Evolutionary conservation across 805 yeast species (phyloP).

Genomic region (Kregervanrija fluxuum): DNA sequence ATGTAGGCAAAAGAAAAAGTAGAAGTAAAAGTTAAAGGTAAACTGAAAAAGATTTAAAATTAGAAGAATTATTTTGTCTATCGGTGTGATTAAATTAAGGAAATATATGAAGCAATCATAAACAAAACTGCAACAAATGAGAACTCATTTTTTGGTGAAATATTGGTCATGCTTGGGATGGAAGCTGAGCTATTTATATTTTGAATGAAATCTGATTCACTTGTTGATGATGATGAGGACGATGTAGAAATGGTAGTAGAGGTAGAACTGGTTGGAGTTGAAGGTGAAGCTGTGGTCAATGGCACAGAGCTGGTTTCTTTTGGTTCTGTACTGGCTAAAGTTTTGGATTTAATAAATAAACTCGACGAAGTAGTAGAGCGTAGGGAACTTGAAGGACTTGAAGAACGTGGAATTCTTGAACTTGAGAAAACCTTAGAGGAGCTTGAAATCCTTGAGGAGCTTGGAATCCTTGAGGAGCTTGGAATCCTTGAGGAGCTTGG

Average conservation of each 20-base stretch:
- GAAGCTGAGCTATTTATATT: slow-evolving; percentile 1
- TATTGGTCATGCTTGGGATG: not conserved
- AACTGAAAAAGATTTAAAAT: not conserved
- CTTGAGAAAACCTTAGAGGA: not conserved
- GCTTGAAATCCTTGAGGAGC: not conserved
- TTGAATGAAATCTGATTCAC: slow-evolving; percentile 1
- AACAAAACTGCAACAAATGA: slow-evolving; percentile 1
- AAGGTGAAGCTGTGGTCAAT: not conserved
- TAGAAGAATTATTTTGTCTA: no score
- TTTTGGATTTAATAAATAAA: no score
- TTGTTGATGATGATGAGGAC: not conserved
- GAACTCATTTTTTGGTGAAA: not conserved
- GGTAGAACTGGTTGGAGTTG: not conserved
- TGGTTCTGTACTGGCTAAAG: no score
- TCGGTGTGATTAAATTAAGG: slow-evolving; percentile 1
- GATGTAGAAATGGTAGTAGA: not conserved
- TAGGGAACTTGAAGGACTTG: slow-evolving; percentile 1
- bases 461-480: not conserved
- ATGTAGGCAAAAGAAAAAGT: not conserved
- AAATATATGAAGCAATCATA: slow-evolving; percentile 1
- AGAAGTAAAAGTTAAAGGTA: not conserved
- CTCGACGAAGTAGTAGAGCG: not conserved
- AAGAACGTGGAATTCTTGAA: not conserved
- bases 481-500: not conserved
- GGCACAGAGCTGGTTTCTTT: not conserved